Conservation (phyloP, 164 flowering plant genomes). For the Nelumbo lutea region DNA sequence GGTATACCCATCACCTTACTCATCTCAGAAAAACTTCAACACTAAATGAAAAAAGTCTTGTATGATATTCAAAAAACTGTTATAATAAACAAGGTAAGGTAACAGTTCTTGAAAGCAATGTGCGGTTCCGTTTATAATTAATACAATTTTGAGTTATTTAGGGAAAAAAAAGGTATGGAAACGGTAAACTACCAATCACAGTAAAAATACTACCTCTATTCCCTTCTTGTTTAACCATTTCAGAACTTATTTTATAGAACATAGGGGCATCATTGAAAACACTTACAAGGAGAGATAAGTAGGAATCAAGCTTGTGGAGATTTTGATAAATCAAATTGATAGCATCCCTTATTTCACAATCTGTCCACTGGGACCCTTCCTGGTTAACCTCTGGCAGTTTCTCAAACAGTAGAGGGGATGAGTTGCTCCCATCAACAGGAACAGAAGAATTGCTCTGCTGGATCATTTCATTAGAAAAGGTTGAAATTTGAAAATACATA, state of each 20-base stretch:
- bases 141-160: no score
- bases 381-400: conserved; percentile 62
- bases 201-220: no score
- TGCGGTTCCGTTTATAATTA: no score
- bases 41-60: no score
- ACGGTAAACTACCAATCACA: no score
- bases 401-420: conserved; percentile 49
- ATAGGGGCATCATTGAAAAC: neutral
- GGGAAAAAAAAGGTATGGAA: no score
- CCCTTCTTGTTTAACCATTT: neutral
- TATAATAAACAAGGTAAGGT: no score
- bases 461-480: conserved; percentile 4
- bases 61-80: no score
- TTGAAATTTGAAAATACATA: no score
- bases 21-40: no score
- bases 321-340: conserved; percentile 64
- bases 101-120: no score
- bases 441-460: conserved; percentile 58
- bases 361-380: conserved; percentile 76
- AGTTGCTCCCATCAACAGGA: conserved; percentile 36
- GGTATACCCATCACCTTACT: no score
- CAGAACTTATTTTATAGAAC: neutral
- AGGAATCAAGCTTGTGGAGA: conserved; percentile 61
- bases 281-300: conserved; percentile 59
- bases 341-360: conserved; percentile 62